These are phyloP conservation scores for Dionaea muscipula DNA, from an alignment of 179 eudicot species.

Conservation along the genomic window DNA sequence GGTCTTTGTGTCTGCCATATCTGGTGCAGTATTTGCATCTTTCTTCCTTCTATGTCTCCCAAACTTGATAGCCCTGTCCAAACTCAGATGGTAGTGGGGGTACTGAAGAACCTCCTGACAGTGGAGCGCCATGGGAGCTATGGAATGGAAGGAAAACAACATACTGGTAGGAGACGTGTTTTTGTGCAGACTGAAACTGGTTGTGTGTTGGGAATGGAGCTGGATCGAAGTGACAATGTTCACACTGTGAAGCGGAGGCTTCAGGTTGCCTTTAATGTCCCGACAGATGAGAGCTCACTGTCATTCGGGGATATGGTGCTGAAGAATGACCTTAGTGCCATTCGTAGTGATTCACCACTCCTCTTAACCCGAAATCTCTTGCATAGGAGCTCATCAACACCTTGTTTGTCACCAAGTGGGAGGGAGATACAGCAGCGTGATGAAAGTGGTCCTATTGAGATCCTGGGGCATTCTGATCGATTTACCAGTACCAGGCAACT, in stretches of 20 bases:
- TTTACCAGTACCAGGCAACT: constrained; percentile 32
- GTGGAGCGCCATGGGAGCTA: constrained; percentile 28
- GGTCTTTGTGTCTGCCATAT: constrained; percentile 33
- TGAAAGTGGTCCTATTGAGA: constrained; percentile 47
- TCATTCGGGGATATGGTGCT: constrained; percentile 60
- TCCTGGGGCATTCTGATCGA: constrained; percentile 35
- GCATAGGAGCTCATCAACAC: constrained; percentile 77
- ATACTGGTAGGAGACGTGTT: constrained; percentile 44
- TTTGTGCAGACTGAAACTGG: constrained; percentile 76
- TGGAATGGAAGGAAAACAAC: constrained; percentile 30
- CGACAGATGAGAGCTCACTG: constrained; percentile 62
- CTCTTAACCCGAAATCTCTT: constrained; percentile 41
- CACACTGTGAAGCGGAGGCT: constrained; percentile 64
- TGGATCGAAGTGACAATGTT: constrained; percentile 62
- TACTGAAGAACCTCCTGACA: constrained; percentile 33
- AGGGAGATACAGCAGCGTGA: constrained; percentile 49
- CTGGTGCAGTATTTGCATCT: constrained; percentile 13
- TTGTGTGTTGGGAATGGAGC: constrained; percentile 61
- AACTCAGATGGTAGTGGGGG: constrained; percentile 45
- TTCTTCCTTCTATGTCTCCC: constrained; percentile 41
- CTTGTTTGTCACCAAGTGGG: constrained; percentile 66
- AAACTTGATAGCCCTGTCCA: constrained; percentile 61
- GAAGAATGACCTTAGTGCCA: constrained; percentile 61
- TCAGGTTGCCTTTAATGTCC: constrained; percentile 51
- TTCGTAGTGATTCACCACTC: constrained; percentile 57